Base-by-base conservation (phyloP, 2,329 filamentous ascomycete species). In the Parafenestella ontariensis region DNA sequence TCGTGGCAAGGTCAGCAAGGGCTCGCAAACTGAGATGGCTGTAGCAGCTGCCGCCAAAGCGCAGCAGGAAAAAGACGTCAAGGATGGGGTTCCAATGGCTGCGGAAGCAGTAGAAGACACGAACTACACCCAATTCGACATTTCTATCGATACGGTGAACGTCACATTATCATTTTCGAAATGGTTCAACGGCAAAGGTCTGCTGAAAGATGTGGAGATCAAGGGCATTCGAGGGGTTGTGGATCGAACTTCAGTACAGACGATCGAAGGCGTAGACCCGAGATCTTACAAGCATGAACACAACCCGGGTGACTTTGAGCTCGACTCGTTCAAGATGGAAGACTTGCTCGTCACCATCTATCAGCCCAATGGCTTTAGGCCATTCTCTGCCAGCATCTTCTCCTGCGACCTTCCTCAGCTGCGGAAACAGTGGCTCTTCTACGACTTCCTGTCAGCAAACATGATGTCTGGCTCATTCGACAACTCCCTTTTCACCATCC, bases 121-220 rank as follows among this genome's bases (percentile, higher is more conserved):
- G 17, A 99, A 99, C 71, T 99, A 98, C 74, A 97, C 93, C 0
- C 95, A 99, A 65, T 99, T 97, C 66, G 95, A 99, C 70, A 82
- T 99, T 15, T 96, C 92, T 0, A 91, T 99, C 54, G 91, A 95
- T 59, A 96, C 91, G 0, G 91, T 99, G 58, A 96, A 99, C 69
- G 94, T 99, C 37, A 98, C 94, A 0, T 76, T 99, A 23, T 99
- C 95, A 0, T 98, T 99, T 66, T 84, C 92, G n/a, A 98, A 97
- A 73, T 99, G 95, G 95, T 96, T 96, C 86, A 98, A 96, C 66
- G 94, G 95, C 20, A 97, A 94, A 75, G 95, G 95, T 0, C 83
- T 96, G 5, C 80, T 99, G 8, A 89, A 91, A 65, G 91, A 98
- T 71, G 95, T 99, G 37, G 92, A 97, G 71, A 89, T 99, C 47